Evolutionary conservation across 345 rosid genomes (phyloP).

Genomic region (Salix exigua): DNA sequence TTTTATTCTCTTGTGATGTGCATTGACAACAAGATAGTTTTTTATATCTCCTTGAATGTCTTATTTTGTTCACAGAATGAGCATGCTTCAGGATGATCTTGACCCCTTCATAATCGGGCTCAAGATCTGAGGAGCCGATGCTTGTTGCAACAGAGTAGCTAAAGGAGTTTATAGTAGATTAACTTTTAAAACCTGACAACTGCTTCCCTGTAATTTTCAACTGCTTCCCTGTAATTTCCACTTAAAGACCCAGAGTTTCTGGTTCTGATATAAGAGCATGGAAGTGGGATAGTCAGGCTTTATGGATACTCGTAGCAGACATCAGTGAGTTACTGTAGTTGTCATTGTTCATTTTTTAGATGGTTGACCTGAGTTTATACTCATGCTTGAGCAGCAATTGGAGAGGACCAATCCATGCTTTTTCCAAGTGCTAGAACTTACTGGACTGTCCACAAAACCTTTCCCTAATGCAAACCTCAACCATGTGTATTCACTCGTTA

Average conservation of each 20-base stretch:
- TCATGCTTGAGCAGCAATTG: too few species aligned
- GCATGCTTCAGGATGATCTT: background rate
- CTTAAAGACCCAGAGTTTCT: background rate
- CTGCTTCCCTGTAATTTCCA: background rate
- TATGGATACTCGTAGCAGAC: too few species aligned
- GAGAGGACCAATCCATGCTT: too few species aligned
- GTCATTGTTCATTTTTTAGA: too few species aligned
- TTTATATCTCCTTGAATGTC: background rate
- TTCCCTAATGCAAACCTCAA: too few species aligned
- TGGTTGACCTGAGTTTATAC: too few species aligned
- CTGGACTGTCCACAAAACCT: too few species aligned
- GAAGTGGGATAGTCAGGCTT: background rate
- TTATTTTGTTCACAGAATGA: background rate
- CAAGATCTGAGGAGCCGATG: background rate
- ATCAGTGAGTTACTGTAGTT: too few species aligned
- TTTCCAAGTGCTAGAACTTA: too few species aligned
- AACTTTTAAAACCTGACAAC: background rate
- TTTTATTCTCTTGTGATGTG: conserved; percentile 8
- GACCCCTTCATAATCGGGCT: too few species aligned
- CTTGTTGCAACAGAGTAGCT: background rate
- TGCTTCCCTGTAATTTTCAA: background rate
- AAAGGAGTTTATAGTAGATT: background rate
- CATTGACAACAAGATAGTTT: background rate
- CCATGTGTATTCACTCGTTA: too few species aligned
- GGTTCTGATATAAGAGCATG: conserved; percentile 4